Conservation (phyloP, 2,329 filamentous ascomycete species). For the Penicillium sp. region DNA sequence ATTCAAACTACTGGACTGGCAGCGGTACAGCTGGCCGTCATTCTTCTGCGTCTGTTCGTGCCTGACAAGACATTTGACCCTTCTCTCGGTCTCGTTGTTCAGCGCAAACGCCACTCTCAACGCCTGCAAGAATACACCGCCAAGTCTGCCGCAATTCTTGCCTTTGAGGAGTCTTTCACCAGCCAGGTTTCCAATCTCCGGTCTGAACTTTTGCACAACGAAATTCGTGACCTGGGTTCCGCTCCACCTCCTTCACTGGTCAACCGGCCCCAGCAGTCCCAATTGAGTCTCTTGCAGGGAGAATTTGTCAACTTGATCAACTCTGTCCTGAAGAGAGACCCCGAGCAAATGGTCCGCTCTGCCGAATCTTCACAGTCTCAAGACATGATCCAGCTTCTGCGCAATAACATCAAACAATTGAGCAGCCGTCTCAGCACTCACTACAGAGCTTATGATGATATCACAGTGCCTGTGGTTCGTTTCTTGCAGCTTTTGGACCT, state of each 20-base stretch:
- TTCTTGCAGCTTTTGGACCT: conserved; percentile 77
- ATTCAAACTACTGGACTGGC: conserved; percentile 54
- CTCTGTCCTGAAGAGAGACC: conserved; percentile 51
- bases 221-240: conserved; percentile 63
- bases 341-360: conserved; percentile 31
- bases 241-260: conserved; percentile 66
- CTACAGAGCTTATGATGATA: conserved; percentile 80
- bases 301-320: conserved; percentile 78
- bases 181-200: conserved; percentile 68
- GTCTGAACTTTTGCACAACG: conserved; percentile 59
- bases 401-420: conserved; percentile 64
- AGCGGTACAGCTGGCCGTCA: conserved; percentile 74
- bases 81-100: conserved; percentile 59
- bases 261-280: conserved; percentile 67
- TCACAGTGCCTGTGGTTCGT: conserved; percentile 73
- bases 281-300: conserved; percentile 70
- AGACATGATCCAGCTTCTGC: conserved; percentile 44
- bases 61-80: conserved; percentile 87
- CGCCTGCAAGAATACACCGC: conserved; percentile 55
- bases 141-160: conserved; percentile 59
- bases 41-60: conserved; percentile 74
- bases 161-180: conserved; percentile 66
- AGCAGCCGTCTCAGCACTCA: conserved; percentile 65
- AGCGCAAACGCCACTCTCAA: conserved; percentile 58
- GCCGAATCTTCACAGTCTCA: conserved; percentile 17